Evolutionary conservation across 805 yeast genomes (phyloP), one percentile per base, ranked within the genome.

Genomic region (Ogataea henricii): DNA sequence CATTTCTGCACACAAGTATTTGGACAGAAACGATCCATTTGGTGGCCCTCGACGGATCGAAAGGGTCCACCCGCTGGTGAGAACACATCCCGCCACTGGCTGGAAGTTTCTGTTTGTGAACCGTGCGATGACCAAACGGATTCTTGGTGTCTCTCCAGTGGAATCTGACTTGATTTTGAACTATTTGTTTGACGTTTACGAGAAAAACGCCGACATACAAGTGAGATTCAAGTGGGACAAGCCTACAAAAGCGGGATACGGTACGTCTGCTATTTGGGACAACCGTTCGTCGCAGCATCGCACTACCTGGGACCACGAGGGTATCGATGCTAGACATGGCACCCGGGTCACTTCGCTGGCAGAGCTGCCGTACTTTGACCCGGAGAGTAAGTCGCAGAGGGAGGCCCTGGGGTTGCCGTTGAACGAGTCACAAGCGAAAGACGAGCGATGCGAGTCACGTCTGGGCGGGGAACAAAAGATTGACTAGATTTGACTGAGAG

Each of bases 61-160:
- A 53, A 71, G 82, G 59, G 77, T 73, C 49, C 87, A 82, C 63
- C 85, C 85, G 4, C 54, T 82, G 20, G 74, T 82, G 26, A 73
- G 85, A 65, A 78, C 84, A 32, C 83, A 82, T 55, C 87, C 87
- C 6, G 82, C 75, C n/a, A 81, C 86, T 18, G 84, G 84, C 38
- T 72, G 80, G 78, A 82, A 82, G 62, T 66, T 81, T 1, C 64
- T 81, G 52, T 81, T 68, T 51, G 77, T 79, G 36, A 79, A 79
- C 62, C 70, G 79, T 34, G 63, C 71, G 17, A 71, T 71, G 72
- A 79, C 82, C 4, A 67, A 58, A 35, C 68, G 78, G 51, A 79
- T 80, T 47, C 72, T 73, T 7, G 85, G 82, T 0, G 68, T 80
- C 45, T 72, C 74, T 47, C 72, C 73, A 17, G 76, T 65, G 43